phyloP scores from a whole-genome alignment of 139 green algal species.

The Pseudopediastrum boryanum region DNA sequence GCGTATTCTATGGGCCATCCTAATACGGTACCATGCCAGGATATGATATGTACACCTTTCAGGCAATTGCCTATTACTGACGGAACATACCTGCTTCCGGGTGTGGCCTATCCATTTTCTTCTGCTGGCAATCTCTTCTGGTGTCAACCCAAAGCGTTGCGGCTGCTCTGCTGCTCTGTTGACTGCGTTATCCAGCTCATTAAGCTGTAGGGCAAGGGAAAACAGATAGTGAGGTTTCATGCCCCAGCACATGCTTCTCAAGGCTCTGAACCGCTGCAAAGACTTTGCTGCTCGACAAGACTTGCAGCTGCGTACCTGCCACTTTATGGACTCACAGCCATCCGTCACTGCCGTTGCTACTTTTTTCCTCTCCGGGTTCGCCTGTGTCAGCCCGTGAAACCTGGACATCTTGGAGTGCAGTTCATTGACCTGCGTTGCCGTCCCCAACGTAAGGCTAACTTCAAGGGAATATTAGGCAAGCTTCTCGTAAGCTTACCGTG shows the following conservation, averaged over 20 bases:
- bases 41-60: too few relatives aligned
- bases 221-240: not conserved
- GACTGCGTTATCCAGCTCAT: constrained; percentile 79
- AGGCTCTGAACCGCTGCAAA: not conserved
- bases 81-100: constrained; percentile 54
- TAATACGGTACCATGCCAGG: too few relatives aligned
- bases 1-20: too few relatives aligned
- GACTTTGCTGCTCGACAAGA: not conserved
- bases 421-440: constrained; percentile 54
- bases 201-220: constrained; percentile 53
- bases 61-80: too few relatives aligned
- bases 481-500: constrained; percentile 9
- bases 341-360: constrained; percentile 47
- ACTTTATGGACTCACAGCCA: constrained; percentile 47
- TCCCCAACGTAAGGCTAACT: not conserved
- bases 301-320: constrained; percentile 51
- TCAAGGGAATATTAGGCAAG: not conserved
- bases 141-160: constrained; percentile 72
- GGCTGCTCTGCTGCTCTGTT: constrained; percentile 78
- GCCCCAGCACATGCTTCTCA: not conserved
- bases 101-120: constrained; percentile 71
- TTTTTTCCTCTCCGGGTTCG: constrained; percentile 58
- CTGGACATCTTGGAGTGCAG: constrained; percentile 59
- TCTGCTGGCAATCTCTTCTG: constrained; percentile 70
- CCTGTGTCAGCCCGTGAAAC: constrained; percentile 55